These are phyloP conservation scores for Coriolopsis trogii DNA, from an alignment of 1,284 basidiomycete species.

Conservation along the genomic window DNA sequence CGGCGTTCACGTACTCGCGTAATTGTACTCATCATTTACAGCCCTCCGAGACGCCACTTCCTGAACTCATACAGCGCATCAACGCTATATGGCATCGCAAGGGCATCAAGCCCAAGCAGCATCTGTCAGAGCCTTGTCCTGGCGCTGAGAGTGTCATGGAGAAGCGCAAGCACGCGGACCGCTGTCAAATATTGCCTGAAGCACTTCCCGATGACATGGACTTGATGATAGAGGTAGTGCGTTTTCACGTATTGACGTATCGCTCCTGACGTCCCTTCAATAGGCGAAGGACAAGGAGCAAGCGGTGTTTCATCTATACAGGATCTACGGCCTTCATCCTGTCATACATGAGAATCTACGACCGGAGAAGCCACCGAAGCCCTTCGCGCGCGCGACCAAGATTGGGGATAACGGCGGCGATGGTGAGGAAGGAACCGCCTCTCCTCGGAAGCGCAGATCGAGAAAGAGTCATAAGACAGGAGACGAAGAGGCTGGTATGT, in stretches of 20 bases:
- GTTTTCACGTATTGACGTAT: not conserved
- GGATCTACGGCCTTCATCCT: conserved; percentile 74
- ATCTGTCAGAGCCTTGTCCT: conserved; percentile 80
- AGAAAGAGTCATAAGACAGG: not conserved
- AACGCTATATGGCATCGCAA: conserved; percentile 76
- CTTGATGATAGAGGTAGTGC: conserved; percentile 83
- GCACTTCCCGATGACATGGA: conserved; percentile 60
- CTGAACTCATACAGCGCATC: conserved; percentile 69
- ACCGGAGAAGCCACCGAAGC: conserved; percentile 42
- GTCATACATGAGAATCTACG: conserved; percentile 58
- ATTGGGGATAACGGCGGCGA: conserved; percentile 3
- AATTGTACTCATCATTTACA: conserved; percentile 23
- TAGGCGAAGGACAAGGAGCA: conserved; percentile 91
- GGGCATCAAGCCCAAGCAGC: conserved; percentile 86
- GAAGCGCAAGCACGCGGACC: conserved; percentile 82
- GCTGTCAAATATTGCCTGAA: conserved; percentile 68
- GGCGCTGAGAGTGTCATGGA: conserved; percentile 83
- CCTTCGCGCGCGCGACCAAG: conserved; percentile 38
- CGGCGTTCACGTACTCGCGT: not conserved
- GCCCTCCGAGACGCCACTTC: conserved; percentile 58
- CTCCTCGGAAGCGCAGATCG: conserved; percentile 1
- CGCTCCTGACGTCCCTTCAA: not conserved
- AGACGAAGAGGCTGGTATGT: conserved; percentile 6
- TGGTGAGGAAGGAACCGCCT: not conserved
- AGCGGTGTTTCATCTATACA: conserved; percentile 84